phyloP scores from a whole-genome alignment of 1,139 yeast species.

The Yamadazyma songkhlaensis region DNA sequence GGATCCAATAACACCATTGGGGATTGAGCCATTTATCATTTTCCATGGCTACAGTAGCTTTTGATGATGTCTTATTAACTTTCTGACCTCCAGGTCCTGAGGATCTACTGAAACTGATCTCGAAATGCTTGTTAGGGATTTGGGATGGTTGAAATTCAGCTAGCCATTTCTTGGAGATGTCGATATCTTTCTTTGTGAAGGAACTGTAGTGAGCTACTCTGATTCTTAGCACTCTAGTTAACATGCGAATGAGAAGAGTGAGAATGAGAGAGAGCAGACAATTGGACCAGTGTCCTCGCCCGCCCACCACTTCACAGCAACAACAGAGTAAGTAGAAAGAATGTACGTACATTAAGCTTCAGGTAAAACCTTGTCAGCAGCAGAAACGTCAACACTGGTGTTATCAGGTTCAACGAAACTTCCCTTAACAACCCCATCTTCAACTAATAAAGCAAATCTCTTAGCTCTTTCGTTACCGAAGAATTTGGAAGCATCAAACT shows the following conservation, averaged over 20 bases:
- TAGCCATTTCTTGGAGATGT: conserved; percentile 47
- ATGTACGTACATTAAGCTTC: conserved; percentile 1
- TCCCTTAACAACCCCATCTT: conserved; percentile 66
- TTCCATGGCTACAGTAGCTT: conserved; percentile 64
- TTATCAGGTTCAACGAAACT: conserved; percentile 80
- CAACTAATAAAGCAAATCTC: conserved; percentile 74
- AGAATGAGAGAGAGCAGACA: too few relatives aligned
- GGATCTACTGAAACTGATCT: conserved; percentile 61
- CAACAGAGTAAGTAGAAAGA: too few relatives aligned
- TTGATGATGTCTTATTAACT: conserved; percentile 80
- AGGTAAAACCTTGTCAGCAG: conserved; percentile 35
- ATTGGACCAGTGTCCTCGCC: too few relatives aligned
- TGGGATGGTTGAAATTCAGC: conserved; percentile 23
- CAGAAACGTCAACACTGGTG: conserved; percentile 58
- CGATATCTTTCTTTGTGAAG: conserved; percentile 21
- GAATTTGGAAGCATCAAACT: conserved; percentile 67
- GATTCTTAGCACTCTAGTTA: too few relatives aligned
- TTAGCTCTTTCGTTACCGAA: conserved; percentile 75
- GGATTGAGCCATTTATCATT: conserved; percentile 48
- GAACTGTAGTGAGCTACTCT: too few relatives aligned
- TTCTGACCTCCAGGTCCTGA: conserved; percentile 97
- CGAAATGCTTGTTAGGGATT: conserved; percentile 53
- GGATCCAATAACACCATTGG: conserved; percentile 56
- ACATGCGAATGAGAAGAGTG: too few relatives aligned
- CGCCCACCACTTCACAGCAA: too few relatives aligned